Conservation (phyloP, 192 early-diverging fungal genomes). For the Lobosporangium transversale region DNA sequence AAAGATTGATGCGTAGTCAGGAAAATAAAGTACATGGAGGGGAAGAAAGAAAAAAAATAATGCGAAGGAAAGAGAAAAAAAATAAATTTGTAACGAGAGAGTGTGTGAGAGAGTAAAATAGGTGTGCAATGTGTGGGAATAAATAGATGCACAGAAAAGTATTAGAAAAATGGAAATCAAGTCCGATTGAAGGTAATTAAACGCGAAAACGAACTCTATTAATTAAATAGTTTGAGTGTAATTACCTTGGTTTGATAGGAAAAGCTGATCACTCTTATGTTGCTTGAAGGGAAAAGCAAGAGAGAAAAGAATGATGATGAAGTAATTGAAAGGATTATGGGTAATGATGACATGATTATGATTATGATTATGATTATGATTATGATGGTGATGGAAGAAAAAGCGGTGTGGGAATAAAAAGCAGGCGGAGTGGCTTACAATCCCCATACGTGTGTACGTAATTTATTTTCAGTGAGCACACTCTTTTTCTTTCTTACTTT, state of each 20-base stretch:
- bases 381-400: too few species aligned
- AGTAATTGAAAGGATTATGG: background rate
- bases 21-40: background rate
- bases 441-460: background rate
- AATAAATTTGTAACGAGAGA: background rate
- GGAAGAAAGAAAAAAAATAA: background rate
- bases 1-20: too few species aligned
- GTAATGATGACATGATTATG: background rate
- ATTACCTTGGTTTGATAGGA: constrained; percentile 1
- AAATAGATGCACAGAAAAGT: background rate
- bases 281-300: background rate
- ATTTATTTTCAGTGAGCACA: constrained; percentile 1
- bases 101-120: background rate
- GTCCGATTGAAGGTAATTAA: background rate
- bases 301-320: constrained; percentile 1
- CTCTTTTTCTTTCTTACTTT: background rate
- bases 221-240: constrained; percentile 2
- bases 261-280: background rate
- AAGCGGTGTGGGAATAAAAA: background rate
- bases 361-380: background rate
- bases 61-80: background rate
- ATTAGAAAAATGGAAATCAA: too few species aligned
- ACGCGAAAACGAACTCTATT: background rate
- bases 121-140: background rate
- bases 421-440: background rate